Conservation (phyloP, 2,329 filamentous ascomycete species). For the Amphichorda felina region DNA sequence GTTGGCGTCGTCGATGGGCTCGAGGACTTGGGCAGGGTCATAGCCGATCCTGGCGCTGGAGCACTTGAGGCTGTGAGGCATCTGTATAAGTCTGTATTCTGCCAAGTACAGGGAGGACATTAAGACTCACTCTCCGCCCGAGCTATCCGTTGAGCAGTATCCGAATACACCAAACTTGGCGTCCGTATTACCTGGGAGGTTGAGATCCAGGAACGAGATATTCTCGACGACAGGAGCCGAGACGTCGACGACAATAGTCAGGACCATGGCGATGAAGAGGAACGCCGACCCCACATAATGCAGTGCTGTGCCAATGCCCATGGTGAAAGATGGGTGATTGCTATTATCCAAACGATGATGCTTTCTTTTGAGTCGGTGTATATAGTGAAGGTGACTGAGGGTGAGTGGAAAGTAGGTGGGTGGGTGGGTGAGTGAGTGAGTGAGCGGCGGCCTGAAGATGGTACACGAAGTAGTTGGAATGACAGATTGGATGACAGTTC, state of each 20-base stretch:
- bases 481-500: no score
- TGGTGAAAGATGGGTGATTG: constrained; percentile 13
- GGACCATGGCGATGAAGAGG: constrained; percentile 39
- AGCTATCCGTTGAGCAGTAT: constrained; percentile 29
- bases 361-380: no score
- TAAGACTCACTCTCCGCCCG: constrained; percentile 2
- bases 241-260: constrained; percentile 46
- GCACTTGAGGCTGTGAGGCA: constrained; percentile 14
- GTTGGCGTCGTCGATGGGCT: constrained; percentile 18
- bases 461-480: no score
- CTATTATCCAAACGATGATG: no score
- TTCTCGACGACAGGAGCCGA: constrained; percentile 45
- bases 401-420: not conserved
- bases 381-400: no score
- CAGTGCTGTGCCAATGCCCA: constrained; percentile 36
- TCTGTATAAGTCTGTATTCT: not conserved
- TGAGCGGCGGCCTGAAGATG: not conserved
- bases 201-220: constrained; percentile 40
- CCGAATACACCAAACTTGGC: constrained; percentile 50
- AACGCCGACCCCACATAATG: constrained; percentile 47
- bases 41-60: constrained; percentile 40
- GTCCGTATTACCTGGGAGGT: constrained; percentile 24
- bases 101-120: not conserved
- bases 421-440: not conserved
- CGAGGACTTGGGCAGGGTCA: constrained; percentile 34